phyloP scores from a whole-genome alignment of 768 basidiomycete genomes.

The Tulasnella sp. region DNA sequence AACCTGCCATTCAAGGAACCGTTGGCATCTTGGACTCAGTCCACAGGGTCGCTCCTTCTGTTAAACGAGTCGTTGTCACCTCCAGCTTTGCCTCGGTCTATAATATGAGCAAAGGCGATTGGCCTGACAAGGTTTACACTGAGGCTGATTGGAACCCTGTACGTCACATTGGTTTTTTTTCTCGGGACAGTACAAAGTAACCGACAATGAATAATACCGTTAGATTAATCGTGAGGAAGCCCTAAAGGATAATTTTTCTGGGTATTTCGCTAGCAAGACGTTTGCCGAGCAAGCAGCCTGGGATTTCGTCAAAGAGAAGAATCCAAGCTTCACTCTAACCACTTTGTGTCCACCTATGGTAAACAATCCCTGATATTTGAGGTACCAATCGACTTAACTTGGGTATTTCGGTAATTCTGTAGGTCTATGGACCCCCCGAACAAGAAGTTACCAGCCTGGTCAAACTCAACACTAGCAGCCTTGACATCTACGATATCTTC shows the following conservation, averaged over 20 bases:
- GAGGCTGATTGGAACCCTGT: slow-evolving; percentile 35
- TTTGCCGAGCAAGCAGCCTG: too few species aligned
- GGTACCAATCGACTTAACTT: not conserved
- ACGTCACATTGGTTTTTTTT: not conserved
- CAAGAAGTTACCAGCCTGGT: slow-evolving; percentile 32
- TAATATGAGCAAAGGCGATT: slow-evolving; percentile 5
- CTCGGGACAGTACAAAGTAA: not conserved
- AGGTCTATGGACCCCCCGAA: slow-evolving; percentile 34
- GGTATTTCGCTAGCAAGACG: too few species aligned
- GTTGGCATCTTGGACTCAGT: slow-evolving; percentile 36
- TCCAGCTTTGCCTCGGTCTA: slow-evolving; percentile 39
- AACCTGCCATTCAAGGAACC: slow-evolving; percentile 35
- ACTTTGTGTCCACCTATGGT: slow-evolving; percentile 43
- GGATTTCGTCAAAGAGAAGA: too few species aligned
- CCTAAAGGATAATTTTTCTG: slow-evolving; percentile 40
- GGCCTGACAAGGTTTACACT: slow-evolving; percentile 23
- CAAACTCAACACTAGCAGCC: slow-evolving; percentile 29
- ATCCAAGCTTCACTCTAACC: too few species aligned
- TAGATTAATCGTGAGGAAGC: slow-evolving; percentile 50
- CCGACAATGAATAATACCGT: not conserved
- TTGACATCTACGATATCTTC: not conserved
- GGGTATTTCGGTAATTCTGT: not conserved
- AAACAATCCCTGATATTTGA: not conserved
- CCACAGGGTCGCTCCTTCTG: slow-evolving; percentile 38
- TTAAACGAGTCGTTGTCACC: slow-evolving; percentile 21